These are phyloP conservation scores for Ceratobasidium sp. DNA, from an alignment of 1,284 basidiomycete genomes.

Conservation along the genomic window DNA sequence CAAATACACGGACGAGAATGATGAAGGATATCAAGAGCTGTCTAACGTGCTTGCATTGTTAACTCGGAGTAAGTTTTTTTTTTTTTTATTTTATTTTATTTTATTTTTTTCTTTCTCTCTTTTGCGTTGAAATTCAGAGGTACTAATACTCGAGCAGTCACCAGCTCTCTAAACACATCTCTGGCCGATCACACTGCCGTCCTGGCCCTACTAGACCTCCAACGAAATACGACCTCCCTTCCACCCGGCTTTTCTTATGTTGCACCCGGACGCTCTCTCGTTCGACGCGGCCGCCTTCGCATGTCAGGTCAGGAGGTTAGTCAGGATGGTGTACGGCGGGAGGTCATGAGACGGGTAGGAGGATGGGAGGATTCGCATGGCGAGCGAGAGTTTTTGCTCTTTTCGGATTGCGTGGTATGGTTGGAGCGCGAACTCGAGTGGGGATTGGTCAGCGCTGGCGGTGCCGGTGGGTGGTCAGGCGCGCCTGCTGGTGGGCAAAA, in stretches of 20 bases:
- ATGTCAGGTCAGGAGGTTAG: constrained; percentile 54
- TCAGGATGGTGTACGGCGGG: constrained; percentile 41
- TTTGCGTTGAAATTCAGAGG: neutral
- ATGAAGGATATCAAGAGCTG: constrained; percentile 68
- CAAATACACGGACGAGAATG: constrained; percentile 63
- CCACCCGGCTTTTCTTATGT: constrained; percentile 70
- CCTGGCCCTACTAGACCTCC: constrained; percentile 73
- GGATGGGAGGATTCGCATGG: constrained; percentile 13
- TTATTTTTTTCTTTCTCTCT: too few species aligned
- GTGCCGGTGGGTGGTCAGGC: constrained; percentile 5
- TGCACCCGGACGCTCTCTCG: constrained; percentile 74
- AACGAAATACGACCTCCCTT: constrained; percentile 73
- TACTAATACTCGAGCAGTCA: constrained; percentile 59
- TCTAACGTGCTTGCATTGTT: constrained; percentile 67
- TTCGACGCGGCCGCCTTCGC: constrained; percentile 69
- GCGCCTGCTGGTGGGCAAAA: neutral
- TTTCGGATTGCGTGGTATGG: constrained; percentile 83
- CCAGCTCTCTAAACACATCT: constrained; percentile 75
- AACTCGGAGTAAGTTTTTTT: constrained; percentile 65
- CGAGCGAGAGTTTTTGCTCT: constrained; percentile 73
- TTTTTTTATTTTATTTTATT: neutral
- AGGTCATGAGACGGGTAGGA: neutral
- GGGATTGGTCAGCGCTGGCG: constrained; percentile 33
- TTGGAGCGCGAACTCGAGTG: constrained; percentile 49
- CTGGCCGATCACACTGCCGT: constrained; percentile 78